Evolutionary conservation across 768 basidiomycete species (phyloP).

Genomic region (Xerocomellus dryophilus): DNA sequence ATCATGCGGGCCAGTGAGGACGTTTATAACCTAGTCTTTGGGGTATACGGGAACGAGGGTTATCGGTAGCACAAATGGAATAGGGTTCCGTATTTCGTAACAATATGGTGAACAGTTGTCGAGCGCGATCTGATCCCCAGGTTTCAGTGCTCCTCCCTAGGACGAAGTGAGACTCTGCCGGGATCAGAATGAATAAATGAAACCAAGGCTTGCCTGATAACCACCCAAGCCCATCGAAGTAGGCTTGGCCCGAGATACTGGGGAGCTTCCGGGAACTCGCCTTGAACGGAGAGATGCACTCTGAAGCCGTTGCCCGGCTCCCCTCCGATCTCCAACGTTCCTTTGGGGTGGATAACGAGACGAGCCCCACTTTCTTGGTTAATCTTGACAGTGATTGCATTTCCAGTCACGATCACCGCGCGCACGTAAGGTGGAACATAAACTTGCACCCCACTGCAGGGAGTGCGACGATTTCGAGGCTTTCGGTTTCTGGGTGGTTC

Average conservation of each 20-base stretch:
- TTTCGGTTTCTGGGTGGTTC: constrained; percentile 49
- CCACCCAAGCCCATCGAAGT: constrained; percentile 62
- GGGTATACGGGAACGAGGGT: constrained; percentile 44
- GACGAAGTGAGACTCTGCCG: constrained; percentile 4
- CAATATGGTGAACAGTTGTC: constrained; percentile 27
- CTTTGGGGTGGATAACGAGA: constrained; percentile 43
- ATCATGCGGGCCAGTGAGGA: constrained; percentile 64
- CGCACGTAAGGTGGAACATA: constrained; percentile 46
- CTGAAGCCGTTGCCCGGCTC: constrained; percentile 43
- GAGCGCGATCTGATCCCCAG: constrained; percentile 51
- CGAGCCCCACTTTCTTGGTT: constrained; percentile 43
- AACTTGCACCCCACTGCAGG: constrained; percentile 44
- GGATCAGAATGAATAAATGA: background rate
- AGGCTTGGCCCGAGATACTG: constrained; percentile 58
- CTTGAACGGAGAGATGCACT: constrained; percentile 52
- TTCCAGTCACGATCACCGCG: constrained; percentile 59
- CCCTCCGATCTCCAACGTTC: constrained; percentile 40
- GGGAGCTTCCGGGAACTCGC: constrained; percentile 58
- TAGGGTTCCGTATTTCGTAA: constrained; percentile 10
- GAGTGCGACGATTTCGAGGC: constrained; percentile 52
- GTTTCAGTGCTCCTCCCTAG: constrained; percentile 49
- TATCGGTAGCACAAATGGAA: constrained; percentile 22
- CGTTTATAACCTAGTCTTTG: constrained; percentile 48
- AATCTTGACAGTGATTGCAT: constrained; percentile 40
- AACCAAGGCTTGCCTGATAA: constrained; percentile 43